These are phyloP conservation scores for Hypholoma fasciculare DNA, from an alignment of 768 basidiomycete genomes.

Conservation along the genomic window DNA sequence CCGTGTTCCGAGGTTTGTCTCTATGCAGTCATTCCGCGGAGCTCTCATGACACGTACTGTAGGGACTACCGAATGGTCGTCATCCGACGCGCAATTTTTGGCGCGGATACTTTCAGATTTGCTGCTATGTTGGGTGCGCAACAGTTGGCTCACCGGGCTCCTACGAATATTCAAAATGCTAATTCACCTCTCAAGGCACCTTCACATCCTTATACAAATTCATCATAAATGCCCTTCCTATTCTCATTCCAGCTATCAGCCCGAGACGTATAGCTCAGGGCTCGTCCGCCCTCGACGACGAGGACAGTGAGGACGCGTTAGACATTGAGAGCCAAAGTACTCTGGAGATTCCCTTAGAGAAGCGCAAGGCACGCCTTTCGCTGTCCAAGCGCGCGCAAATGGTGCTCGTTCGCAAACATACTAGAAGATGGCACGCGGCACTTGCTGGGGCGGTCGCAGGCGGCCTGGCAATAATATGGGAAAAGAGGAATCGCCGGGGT, in stretches of 20 bases:
- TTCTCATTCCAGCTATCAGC: conserved; percentile 56
- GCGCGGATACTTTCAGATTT: conserved; percentile 79
- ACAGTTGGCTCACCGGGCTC: not conserved
- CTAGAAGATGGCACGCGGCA: conserved; percentile 76
- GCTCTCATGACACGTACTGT: not conserved
- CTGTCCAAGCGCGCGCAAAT: conserved; percentile 64
- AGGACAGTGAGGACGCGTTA: conserved; percentile 22
- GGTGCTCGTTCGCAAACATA: conserved; percentile 62
- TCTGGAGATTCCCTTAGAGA: conserved; percentile 28
- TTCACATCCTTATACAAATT: conserved; percentile 81
- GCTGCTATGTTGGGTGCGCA: conserved; percentile 80
- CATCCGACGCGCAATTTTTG: conserved; percentile 82
- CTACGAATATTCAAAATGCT: not conserved
- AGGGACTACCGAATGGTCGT: conserved; percentile 67
- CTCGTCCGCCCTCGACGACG: conserved; percentile 27
- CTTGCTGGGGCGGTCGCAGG: conserved; percentile 79
- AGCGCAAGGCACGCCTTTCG: conserved; percentile 54
- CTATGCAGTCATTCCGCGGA: not conserved
- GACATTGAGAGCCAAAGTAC: conserved; percentile 25
- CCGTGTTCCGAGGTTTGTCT: conserved; percentile 59
- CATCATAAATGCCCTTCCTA: conserved; percentile 75
- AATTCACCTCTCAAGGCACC: conserved; percentile 43
- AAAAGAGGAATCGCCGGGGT: conserved; percentile 62
- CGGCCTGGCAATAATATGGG: conserved; percentile 72
- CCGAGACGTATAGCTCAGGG: conserved; percentile 19